phyloP scores from a whole-genome alignment of 164 flowering plant species.

The Cinnamomum micranthum region DNA sequence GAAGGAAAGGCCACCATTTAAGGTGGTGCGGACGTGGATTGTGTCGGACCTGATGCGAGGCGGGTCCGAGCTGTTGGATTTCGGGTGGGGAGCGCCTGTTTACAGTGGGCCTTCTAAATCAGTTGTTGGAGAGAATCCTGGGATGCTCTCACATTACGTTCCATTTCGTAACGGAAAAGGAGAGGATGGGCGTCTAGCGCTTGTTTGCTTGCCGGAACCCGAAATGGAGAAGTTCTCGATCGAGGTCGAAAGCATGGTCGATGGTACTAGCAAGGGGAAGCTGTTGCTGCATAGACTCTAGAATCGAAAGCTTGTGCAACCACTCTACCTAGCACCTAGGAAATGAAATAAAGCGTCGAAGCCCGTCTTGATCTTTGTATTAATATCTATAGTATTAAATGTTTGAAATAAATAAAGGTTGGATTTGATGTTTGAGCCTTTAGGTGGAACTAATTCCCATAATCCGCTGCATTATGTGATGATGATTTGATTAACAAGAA shows the following conservation, averaged over 20 bases:
- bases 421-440: too few species aligned
- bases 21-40: slow-evolving; percentile 32
- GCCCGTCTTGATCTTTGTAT: too few species aligned
- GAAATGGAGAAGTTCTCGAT: slow-evolving; percentile 51
- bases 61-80: slow-evolving; percentile 48
- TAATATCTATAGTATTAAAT: too few species aligned
- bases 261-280: not conserved
- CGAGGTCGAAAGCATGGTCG: slow-evolving; percentile 38
- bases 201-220: slow-evolving; percentile 39
- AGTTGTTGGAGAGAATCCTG: slow-evolving; percentile 41
- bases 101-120: slow-evolving; percentile 52
- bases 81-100: slow-evolving; percentile 58
- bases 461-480: too few species aligned
- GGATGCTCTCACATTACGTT: slow-evolving; percentile 36
- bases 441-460: too few species aligned
- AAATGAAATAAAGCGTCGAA: too few species aligned
- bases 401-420: too few species aligned
- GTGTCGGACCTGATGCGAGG: slow-evolving; percentile 50
- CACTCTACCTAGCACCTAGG: too few species aligned
- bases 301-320: too few species aligned
- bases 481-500: too few species aligned
- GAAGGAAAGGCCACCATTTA: slow-evolving; percentile 25
- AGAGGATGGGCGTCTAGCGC: slow-evolving; percentile 49
- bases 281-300: too few species aligned
- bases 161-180: slow-evolving; percentile 33